Evolutionary conservation across 345 rosid genomes (phyloP).

Genomic region (Carallia pectinifolia): DNA sequence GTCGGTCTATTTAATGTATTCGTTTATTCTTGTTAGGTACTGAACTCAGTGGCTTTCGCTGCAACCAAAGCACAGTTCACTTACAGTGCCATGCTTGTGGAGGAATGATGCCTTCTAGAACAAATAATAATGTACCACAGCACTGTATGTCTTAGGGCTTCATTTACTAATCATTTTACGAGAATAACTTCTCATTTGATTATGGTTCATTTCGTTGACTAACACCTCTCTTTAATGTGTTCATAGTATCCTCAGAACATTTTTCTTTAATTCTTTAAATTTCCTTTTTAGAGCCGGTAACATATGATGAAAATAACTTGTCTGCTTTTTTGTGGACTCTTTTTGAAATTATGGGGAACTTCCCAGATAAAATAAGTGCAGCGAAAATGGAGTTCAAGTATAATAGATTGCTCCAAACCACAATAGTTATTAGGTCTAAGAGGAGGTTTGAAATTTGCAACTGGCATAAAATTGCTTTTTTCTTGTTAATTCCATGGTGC

Average conservation of each 20-base stretch:
- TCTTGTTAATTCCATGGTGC: neutral
- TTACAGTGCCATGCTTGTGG: conserved; percentile 79
- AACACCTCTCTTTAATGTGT: neutral
- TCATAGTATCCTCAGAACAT: no score
- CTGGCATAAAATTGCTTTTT: neutral
- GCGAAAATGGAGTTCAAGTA: neutral
- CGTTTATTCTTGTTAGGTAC: conserved; percentile 33
- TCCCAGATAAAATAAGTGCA: neutral
- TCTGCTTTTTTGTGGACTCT: neutral
- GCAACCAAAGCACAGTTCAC: conserved; percentile 62
- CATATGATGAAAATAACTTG: no score
- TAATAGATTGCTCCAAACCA: neutral
- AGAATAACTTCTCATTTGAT: neutral
- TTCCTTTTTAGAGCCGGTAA: no score
- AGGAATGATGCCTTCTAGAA: conserved; percentile 85
- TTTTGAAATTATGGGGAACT: conserved; percentile 1
- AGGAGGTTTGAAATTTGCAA: neutral
- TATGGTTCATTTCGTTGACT: neutral
- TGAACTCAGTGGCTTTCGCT: conserved; percentile 53
- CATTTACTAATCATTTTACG: neutral
- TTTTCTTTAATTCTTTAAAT: no score
- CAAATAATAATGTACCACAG: conserved; percentile 57
- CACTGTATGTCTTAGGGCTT: conserved; percentile 60
- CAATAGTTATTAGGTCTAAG: neutral
- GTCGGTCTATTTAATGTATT: conserved; percentile 1